phyloP scores from a whole-genome alignment of 768 basidiomycete genomes.

The Trametes sanguinea region DNA sequence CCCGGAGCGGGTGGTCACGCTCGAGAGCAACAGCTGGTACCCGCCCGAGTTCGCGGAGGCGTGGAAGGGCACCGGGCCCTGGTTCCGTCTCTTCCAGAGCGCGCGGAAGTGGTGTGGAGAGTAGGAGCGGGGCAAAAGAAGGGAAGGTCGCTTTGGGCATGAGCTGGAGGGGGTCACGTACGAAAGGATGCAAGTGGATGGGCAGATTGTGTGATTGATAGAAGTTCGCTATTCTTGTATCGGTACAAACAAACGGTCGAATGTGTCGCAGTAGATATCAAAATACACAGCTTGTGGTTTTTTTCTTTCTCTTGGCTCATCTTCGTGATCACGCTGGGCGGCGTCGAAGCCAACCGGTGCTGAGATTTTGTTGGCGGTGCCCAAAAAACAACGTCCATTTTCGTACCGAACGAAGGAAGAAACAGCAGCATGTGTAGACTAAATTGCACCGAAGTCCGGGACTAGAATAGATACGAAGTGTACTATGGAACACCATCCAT shows the following conservation, averaged over 20 bases:
- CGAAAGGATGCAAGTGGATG: not conserved
- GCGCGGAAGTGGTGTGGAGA: constrained; percentile 65
- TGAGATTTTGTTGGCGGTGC: not conserved
- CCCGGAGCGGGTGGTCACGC: constrained; percentile 80
- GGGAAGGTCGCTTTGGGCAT: not conserved
- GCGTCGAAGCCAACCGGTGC: no score
- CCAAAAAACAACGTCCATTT: constrained; percentile 16
- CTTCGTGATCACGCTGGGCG: no score
- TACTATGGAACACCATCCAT: constrained; percentile 7
- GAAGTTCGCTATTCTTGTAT: constrained; percentile 12
- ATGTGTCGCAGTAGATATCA: no score
- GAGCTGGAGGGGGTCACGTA: not conserved
- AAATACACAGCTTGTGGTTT: no score
- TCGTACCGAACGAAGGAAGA: constrained; percentile 2
- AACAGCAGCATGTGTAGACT: constrained; percentile 4
- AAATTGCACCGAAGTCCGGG: constrained; percentile 7
- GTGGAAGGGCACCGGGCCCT: constrained; percentile 85
- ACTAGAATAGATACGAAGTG: constrained; percentile 8
- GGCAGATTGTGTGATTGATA: not conserved
- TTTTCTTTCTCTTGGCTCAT: no score
- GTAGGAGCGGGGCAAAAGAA: not conserved
- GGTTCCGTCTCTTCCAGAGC: constrained; percentile 95
- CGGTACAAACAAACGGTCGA: constrained; percentile 1
- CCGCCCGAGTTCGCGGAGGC: constrained; percentile 53
- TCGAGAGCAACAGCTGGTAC: constrained; percentile 94